Evolutionary conservation across 2,329 filamentous ascomycete genomes (phyloP).

Genomic region (Didymosphaeria variabile): DNA sequence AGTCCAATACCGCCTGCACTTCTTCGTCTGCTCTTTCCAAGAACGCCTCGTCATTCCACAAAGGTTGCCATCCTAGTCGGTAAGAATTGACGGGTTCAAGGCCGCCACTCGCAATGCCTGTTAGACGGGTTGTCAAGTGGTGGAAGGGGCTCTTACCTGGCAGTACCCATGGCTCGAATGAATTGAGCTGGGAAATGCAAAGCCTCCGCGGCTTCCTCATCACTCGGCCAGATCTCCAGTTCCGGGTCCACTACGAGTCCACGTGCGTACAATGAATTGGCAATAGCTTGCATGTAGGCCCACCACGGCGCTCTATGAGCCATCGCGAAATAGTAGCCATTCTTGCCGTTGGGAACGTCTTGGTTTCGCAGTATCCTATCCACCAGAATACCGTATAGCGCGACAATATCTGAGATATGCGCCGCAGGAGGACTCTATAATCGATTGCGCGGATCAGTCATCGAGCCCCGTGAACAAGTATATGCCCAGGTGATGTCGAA

Average conservation of each 20-base stretch:
- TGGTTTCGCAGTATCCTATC: slow-evolving; percentile 15
- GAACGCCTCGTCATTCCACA: slow-evolving; percentile 24
- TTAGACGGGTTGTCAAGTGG: not conserved
- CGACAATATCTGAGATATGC: slow-evolving; percentile 22
- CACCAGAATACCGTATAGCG: slow-evolving; percentile 17
- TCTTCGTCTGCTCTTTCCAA: slow-evolving; percentile 22
- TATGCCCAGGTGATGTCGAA: too few relatives aligned
- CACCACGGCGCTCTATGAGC: slow-evolving; percentile 17
- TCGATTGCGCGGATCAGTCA: not conserved
- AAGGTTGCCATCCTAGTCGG: slow-evolving; percentile 23
- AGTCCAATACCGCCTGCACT: slow-evolving; percentile 18
- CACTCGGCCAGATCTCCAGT: slow-evolving; percentile 19
- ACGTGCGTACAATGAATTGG: slow-evolving; percentile 18
- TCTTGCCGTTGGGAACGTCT: slow-evolving; percentile 15
- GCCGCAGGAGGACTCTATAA: slow-evolving; percentile 14
- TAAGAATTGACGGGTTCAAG: slow-evolving; percentile 20
- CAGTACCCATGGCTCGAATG: slow-evolving; percentile 18
- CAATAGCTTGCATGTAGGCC: slow-evolving; percentile 17
- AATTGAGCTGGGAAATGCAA: slow-evolving; percentile 16
- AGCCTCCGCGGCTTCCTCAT: slow-evolving; percentile 21
- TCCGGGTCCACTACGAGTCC: slow-evolving; percentile 17
- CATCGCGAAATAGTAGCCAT: slow-evolving; percentile 22
- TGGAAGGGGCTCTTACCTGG: slow-evolving; percentile 10
- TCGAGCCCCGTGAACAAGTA: not conserved
- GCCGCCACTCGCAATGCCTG: slow-evolving; percentile 18